A percentile compares a stretch with the other conserved stretches of the same genome.
These are phyloP conservation scores for Crithidia sp. DNA, from an alignment of 208 protist genomes.

Conservation along the genomic window DNA sequence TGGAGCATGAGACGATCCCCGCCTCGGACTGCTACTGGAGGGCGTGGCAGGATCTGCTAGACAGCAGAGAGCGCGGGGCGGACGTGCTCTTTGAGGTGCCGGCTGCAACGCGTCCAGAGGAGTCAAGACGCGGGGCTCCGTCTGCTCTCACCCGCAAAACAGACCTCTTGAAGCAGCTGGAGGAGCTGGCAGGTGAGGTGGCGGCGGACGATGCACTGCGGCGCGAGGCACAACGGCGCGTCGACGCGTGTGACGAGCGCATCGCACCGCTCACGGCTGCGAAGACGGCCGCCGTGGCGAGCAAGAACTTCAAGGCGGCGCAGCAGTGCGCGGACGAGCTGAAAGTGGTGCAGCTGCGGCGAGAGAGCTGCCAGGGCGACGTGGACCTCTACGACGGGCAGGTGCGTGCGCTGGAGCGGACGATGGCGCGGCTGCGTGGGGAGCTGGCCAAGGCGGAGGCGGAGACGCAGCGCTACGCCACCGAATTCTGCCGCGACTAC, in stretches of 20 bases:
- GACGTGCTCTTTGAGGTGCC: conserved; percentile 20
- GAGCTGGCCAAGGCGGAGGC: conserved; percentile 16
- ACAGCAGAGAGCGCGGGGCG: conserved; percentile 8
- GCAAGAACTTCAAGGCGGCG: conserved; percentile 53
- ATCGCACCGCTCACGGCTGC: conserved; percentile 39
- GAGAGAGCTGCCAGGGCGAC: conserved; percentile 8
- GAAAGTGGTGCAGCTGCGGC: conserved; percentile 13
- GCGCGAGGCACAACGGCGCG: conserved; percentile 11
- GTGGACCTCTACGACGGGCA: conserved; percentile 18
- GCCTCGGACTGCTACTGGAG: conserved; percentile 26
- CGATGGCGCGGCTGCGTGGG: conserved; percentile 9
- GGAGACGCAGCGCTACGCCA: conserved; percentile 13
- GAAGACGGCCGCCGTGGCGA: conserved; percentile 46
- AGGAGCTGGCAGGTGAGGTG: conserved; percentile 25
- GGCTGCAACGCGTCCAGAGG: background rate
- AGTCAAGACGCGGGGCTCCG: background rate
- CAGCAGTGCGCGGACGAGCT: conserved; percentile 41
- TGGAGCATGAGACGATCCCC: conserved; percentile 23
- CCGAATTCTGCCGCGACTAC: conserved; percentile 2
- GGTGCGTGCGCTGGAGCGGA: conserved; percentile 15
- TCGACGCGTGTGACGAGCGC: conserved; percentile 14
- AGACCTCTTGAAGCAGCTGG: conserved; percentile 33
- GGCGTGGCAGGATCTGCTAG: conserved; percentile 13
- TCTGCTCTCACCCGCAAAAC: conserved; percentile 5
- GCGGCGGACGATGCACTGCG: conserved; percentile 26